phyloP scores from a whole-genome alignment of 441 rosid species.

The Breynia disticha region DNA sequence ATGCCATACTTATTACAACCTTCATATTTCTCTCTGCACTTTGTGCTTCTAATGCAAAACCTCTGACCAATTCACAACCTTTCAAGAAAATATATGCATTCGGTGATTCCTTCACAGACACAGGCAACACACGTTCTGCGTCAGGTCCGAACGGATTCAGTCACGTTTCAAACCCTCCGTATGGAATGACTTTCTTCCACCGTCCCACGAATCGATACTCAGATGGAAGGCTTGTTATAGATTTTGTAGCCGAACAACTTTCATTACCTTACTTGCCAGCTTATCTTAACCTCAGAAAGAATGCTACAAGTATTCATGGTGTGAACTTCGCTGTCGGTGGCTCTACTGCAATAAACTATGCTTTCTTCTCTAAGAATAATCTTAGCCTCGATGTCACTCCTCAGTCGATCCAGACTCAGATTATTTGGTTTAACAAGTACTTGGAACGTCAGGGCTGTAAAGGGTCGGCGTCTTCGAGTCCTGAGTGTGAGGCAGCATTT shows the following conservation, averaged over 20 bases:
- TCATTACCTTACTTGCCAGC: constrained; percentile 68
- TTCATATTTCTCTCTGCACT: constrained; percentile 12
- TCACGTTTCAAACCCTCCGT: constrained; percentile 67
- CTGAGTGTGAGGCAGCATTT: constrained; percentile 29
- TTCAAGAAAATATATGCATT: constrained; percentile 77
- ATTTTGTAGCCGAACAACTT: constrained; percentile 61
- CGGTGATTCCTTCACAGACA: constrained; percentile 92
- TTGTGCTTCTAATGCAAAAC: constrained; percentile 7
- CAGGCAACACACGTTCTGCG: constrained; percentile 66
- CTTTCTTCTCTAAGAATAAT: constrained; percentile 65
- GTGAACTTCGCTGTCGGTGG: constrained; percentile 89
- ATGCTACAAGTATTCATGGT: constrained; percentile 26
- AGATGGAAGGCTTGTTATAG: constrained; percentile 80
- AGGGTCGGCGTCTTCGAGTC: constrained; percentile 16
- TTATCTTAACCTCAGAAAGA: constrained; percentile 26
- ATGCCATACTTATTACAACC: constrained; percentile 10
- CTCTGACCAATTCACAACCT: constrained; percentile 24
- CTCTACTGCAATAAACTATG: constrained; percentile 63
- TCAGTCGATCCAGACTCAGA: constrained; percentile 61
- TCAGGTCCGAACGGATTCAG: constrained; percentile 65
- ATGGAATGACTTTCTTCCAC: constrained; percentile 73
- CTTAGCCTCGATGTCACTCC: constrained; percentile 65
- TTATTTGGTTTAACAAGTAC: constrained; percentile 51
- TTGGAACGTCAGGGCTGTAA: constrained; percentile 45
- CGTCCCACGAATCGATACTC: constrained; percentile 81